Base-by-base conservation (phyloP, 306 rosid genomes). In the Cicer chorassanicum region DNA sequence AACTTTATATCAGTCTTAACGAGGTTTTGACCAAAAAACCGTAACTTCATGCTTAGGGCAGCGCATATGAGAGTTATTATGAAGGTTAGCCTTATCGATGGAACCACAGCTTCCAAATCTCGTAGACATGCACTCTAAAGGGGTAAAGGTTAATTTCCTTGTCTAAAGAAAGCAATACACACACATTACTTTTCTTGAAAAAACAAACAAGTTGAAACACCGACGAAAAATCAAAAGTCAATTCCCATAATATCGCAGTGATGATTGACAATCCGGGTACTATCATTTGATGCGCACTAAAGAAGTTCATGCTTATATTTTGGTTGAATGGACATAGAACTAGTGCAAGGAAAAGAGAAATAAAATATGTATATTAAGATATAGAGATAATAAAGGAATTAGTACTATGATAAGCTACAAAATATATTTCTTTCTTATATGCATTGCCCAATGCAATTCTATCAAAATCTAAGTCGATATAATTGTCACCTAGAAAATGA, bases 181-280 rank as follows among this genome's bases (percentile, higher is more conserved):
- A 18, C 63, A 56, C 9, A 19, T 38, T 19, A 14, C 6, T 49
- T 49, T 49, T 49, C 8, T 19, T 56, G 14, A 56, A 38, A 21
- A 21, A 56, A 21, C 19, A 21, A 29, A 29, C 3, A 93, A 80
- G 89, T 61, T 38, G 98, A 90, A 81, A 87, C 76, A 42, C 99
- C 99, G 73, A 92, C 45, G 76, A 88, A 88, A 80, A 87, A 87
- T 44, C 98, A 97, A 75, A 95, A 84, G 69, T 85, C 80, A 65
- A 86, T 77, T 74, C 97, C 98, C 78, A 90, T 63, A 59, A 29
- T 4, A 82, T 68, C 29, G 96, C 83, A 45, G 89, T 74, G 76
- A 89, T 11, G 57, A 92, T 44, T 44, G 36, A 29, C 34, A 81
- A 85, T 54, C 87, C 88, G 86, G 65, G 84, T 71, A 78, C 90